These are phyloP conservation scores for Hygrocybe coccinea DNA, from an alignment of 768 basidiomycete genomes.

Conservation along the genomic window DNA sequence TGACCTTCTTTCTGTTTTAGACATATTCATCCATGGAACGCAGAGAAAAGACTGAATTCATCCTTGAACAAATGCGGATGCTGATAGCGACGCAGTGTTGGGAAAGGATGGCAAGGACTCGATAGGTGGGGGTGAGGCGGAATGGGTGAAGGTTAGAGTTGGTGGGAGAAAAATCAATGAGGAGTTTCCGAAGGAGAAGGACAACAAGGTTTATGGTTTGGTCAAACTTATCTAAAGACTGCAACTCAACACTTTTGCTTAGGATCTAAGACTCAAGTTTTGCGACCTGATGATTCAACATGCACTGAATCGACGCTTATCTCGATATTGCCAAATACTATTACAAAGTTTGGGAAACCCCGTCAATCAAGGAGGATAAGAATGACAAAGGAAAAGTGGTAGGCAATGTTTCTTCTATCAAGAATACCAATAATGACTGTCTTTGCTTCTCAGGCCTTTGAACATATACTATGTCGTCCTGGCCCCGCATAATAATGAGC, in stretches of 20 bases:
- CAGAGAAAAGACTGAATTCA: slow-evolving; percentile 96
- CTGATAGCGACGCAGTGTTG: slow-evolving; percentile 64
- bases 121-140: slow-evolving; percentile 69
- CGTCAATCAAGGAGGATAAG: slow-evolving; percentile 83
- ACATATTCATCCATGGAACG: slow-evolving; percentile 99
- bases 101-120: slow-evolving; percentile 58
- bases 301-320: slow-evolving; percentile 78
- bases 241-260: slow-evolving; percentile 9
- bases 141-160: slow-evolving; percentile 93
- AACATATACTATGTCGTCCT: slow-evolving; percentile 94
- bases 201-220: slow-evolving; percentile 70
- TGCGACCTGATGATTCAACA: slow-evolving; percentile 97
- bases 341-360: slow-evolving; percentile 96
- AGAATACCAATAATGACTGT: slow-evolving; percentile 2
- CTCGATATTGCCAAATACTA: slow-evolving; percentile 94
- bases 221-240: too few relatives aligned
- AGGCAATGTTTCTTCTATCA: slow-evolving; percentile 30
- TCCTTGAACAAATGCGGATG: slow-evolving; percentile 95
- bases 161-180: slow-evolving; percentile 93
- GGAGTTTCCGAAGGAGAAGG: slow-evolving; percentile 81
- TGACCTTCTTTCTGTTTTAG: slow-evolving; percentile 84
- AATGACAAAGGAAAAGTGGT: slow-evolving; percentile 64
- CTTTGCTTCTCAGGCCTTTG: slow-evolving; percentile 61
- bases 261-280: slow-evolving; percentile 95
- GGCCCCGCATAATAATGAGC: slow-evolving; percentile 93